Conservation (phyloP, 2,329 filamentous ascomycete species). For the Xylaria sp. region DNA sequence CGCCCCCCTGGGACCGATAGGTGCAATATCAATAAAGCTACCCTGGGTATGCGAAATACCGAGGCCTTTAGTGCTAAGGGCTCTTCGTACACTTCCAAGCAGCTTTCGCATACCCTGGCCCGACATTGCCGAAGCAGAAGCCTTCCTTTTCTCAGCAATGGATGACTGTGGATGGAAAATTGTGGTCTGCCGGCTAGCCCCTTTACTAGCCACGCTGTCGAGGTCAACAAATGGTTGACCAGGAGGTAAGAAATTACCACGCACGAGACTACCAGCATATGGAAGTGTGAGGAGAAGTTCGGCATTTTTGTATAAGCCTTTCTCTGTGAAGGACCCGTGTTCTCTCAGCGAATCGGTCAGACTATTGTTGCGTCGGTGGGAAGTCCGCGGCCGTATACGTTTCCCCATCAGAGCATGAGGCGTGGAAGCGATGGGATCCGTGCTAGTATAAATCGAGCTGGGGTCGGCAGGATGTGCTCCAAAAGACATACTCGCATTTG, state of each 20-base stretch:
- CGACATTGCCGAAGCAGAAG: conserved; percentile 66
- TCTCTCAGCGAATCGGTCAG: conserved; percentile 86
- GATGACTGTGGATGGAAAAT: conserved; percentile 57
- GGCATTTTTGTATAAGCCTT: conserved; percentile 61
- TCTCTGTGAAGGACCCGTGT: conserved; percentile 61
- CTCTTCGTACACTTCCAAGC: conserved; percentile 85
- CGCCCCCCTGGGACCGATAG: conserved; percentile 62
- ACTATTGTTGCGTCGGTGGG: conserved; percentile 87
- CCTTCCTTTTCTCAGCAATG: conserved; percentile 56
- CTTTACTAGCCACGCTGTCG: conserved; percentile 61
- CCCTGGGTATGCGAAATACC: conserved; percentile 57
- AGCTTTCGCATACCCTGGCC: conserved; percentile 85
- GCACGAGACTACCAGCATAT: conserved; percentile 84
- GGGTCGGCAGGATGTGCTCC: conserved; percentile 67
- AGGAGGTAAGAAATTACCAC: conserved; percentile 86
- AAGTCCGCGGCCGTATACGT: conserved; percentile 64
- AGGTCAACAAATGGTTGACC: conserved; percentile 82
- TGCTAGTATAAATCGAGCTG: conserved; percentile 58
- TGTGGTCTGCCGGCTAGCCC: conserved; percentile 64
- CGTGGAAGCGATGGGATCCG: conserved; percentile 66
- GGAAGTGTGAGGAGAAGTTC: conserved; percentile 71
- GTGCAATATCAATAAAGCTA: conserved; percentile 60
- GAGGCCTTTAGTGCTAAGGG: conserved; percentile 71
- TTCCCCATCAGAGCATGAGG: conserved; percentile 69
- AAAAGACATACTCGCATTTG: conserved; percentile 55